Base-by-base conservation (phyloP, 768 basidiomycete species). In the Mycena chlorophos region DNA sequence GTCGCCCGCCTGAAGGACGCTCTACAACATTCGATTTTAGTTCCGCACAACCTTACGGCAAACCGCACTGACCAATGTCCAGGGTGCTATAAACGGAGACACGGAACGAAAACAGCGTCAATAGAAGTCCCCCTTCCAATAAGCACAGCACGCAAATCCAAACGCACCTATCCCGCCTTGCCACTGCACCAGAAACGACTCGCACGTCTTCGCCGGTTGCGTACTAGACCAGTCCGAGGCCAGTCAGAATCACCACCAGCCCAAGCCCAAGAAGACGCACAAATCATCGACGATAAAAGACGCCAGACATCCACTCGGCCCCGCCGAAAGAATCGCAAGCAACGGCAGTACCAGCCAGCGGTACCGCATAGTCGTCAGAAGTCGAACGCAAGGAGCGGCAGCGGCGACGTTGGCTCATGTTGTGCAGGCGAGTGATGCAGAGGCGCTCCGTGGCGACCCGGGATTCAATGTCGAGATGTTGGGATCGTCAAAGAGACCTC, bases 161-260 rank as follows among this genome's bases (percentile, higher is more conserved):
- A 13, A 34, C 57, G 40, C 39, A 58, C 57, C 49, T 6, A 19
- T 53, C n/a, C 57, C 57, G 6, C 57, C 57, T 47, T 58, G 57
- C 57, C 57, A 58, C 26, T 50, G 57, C 19, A 58, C 22, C 37
- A 58, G 48, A 17, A 58, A 58, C 2, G 57, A 48, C 31, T 40
- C 26, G n/a, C 57, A 58, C 5, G 57, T 54, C 26, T 46, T 37
- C 8, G 57, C 57, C 28, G 57, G 52, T 19, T 58, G 52, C 25
- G 48, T 50, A 42, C 52, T 58, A 17, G 1, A 22, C 23, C 10
- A 8, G 23, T 20, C 20, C 16, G 43, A 20, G 31, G 48, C 52
- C 14, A 51, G 30, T 20, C 5, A 14, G 3, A 1, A 22, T 10
- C 19, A 4, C n/a, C 5, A 10, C 6, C 25, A 37, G 4, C 13